Conservation (phyloP, 176 grass and related monocot species). For the Avena atlantica region DNA sequence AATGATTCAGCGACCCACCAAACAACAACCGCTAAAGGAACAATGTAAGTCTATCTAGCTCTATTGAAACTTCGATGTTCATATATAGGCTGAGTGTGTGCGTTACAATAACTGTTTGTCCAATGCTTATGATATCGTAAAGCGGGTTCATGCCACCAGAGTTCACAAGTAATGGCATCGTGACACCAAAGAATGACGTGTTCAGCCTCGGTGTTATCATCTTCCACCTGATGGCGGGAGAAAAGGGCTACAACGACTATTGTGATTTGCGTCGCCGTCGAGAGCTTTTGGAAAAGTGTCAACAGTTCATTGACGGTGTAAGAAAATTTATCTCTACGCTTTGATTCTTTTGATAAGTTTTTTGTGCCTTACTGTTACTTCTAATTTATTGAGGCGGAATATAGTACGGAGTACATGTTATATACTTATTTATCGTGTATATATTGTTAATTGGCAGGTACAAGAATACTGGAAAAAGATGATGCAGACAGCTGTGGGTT, state of each 20-base stretch:
- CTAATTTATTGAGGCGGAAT: neutral
- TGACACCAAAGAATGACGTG: neutral
- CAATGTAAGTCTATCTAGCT: neutral
- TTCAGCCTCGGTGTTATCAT: neutral
- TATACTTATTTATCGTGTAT: neutral
- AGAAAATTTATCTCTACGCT: neutral
- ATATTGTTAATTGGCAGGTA: neutral
- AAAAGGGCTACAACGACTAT: neutral
- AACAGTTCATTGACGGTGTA: neutral
- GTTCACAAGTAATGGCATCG: neutral
- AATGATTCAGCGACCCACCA: neutral
- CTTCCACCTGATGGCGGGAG: neutral
- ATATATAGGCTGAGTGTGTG: too few relatives aligned
- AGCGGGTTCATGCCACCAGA: neutral
- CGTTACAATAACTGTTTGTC: neutral
- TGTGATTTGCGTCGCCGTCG: neutral
- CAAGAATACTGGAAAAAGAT: neutral
- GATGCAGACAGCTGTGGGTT: neutral
- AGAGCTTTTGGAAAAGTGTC: neutral
- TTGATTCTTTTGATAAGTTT: neutral
- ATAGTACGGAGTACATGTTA: neutral
- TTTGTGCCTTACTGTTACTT: neutral
- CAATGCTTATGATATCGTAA: neutral
- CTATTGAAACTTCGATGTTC: neutral
- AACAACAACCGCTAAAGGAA: neutral